Evolutionary conservation across 495 filamentous ascomycete genomes (phyloP), one percentile per base, ranked within the genome.

Genomic region (Aspergillus funiculosus): DNA sequence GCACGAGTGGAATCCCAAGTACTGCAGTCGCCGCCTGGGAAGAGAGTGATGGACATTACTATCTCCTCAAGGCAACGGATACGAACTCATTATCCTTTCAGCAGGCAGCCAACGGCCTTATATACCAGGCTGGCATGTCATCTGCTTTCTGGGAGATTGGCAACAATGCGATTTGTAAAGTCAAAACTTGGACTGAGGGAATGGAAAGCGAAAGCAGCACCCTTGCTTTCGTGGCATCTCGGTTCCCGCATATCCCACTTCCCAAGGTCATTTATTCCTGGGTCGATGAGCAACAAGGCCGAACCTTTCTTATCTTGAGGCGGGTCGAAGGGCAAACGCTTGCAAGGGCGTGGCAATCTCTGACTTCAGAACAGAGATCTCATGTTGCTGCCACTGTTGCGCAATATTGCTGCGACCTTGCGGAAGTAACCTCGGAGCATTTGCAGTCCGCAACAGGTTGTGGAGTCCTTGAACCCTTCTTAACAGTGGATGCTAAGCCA

Each of bases 171-270:
- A 37, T 46, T 14, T 46, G 43, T 21, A 46, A 46, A 30, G 43
- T 46, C 43, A 46, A 46, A 19, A 46, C 43, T 5, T 46, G 43
- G 32, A 19, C 36, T 15, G 36, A 31, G 22, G 35, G 36, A 32
- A 48, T 48, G 45, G 45, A 48, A 29, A 31, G 14, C 3, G 45
- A 48, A 31, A 48, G 35, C 35, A 25, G 32, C 24, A 48, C 45
- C 9, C 35, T 48, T 19, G 35, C 45, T 13, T 48, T 48, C 40
- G 45, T 48, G 11, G 26, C 21, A 9, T 27, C 35, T 11, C 2
- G n/a, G 1, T 32, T 34, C 17, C 41, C 41, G 2, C 15, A 44
- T 34, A 34, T 44, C 18, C 41, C 41, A 20, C 4, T 44, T 22
- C 27, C 41, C 1, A 29, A 34, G 15, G 28, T 44, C 6, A 44